A percentile compares a stretch with the other conserved stretches of the same genome.
Evolutionary conservation across 2,329 filamentous ascomycete genomes (phyloP).

Genomic region (Paraphoma chrysanthemicola): DNA sequence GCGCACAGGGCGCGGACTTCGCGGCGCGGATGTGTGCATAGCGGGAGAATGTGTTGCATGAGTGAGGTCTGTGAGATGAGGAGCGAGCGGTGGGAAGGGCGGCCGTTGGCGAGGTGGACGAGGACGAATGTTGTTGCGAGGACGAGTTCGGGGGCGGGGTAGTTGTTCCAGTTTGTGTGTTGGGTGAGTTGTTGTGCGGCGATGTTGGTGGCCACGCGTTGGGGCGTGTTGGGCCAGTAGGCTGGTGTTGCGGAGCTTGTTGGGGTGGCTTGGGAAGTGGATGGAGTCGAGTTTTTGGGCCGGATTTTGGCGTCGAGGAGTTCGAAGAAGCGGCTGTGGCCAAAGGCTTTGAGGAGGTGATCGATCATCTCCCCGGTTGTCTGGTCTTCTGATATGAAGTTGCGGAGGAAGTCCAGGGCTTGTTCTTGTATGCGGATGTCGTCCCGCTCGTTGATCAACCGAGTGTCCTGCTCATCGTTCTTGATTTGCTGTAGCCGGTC

Average conservation of each 20-base stretch:
- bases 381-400: constrained; percentile 75
- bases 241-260: constrained; percentile 20
- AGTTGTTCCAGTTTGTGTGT: constrained; percentile 50
- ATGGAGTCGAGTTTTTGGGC: constrained; percentile 45
- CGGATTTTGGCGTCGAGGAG: constrained; percentile 81
- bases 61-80: constrained; percentile 75
- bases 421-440: constrained; percentile 90
- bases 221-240: constrained; percentile 67
- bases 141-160: constrained; percentile 68
- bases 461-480: constrained; percentile 72
- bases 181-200: constrained; percentile 36
- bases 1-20: constrained; percentile 80
- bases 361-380: constrained; percentile 76
- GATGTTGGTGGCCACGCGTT: constrained; percentile 59
- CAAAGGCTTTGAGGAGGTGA: constrained; percentile 77
- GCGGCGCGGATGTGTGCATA: constrained; percentile 75
- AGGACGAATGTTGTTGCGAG: constrained; percentile 81
- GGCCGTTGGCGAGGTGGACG: constrained; percentile 85
- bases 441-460: constrained; percentile 73
- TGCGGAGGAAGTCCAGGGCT: constrained; percentile 86
- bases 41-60: constrained; percentile 73
- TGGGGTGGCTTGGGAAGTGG: constrained; percentile 7
- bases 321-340: constrained; percentile 78
- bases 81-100: constrained; percentile 75
- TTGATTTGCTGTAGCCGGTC: constrained; percentile 56